Evolutionary conservation across 768 basidiomycete genomes (phyloP).

Genomic region (Lactarius deliciosus): DNA sequence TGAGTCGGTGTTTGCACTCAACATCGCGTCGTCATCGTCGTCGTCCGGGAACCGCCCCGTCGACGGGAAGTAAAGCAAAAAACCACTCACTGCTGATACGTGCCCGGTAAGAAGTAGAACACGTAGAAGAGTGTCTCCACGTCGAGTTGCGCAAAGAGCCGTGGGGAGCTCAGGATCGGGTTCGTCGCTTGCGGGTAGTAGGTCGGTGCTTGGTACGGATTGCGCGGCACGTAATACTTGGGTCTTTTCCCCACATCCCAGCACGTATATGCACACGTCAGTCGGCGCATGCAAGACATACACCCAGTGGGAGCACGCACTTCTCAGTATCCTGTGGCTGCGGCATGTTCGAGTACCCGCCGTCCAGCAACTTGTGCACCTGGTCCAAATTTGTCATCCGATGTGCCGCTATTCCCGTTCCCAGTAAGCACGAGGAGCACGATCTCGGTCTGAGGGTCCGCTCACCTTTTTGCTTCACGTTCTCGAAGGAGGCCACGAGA

Average conservation of each 20-base stretch:
- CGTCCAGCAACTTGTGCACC: slow-evolving; percentile 90
- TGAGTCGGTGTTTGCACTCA: slow-evolving; percentile 34
- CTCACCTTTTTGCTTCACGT: slow-evolving; percentile 92
- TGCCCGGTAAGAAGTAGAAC: slow-evolving; percentile 96
- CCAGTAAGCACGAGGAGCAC: slow-evolving; percentile 2
- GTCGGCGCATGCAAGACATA: not conserved
- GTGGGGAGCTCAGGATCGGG: slow-evolving; percentile 75
- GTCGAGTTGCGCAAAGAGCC: slow-evolving; percentile 87
- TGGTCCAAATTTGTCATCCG: slow-evolving; percentile 86
- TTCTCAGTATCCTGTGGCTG: slow-evolving; percentile 95
- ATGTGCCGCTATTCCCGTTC: slow-evolving; percentile 52
- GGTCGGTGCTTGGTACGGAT: slow-evolving; percentile 84
- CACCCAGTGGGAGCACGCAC: slow-evolving; percentile 42
- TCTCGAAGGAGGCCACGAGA: slow-evolving; percentile 92
- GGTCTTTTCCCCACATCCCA: slow-evolving; percentile 55
- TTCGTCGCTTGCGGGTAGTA: slow-evolving; percentile 94
- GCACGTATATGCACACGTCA: slow-evolving; percentile 21
- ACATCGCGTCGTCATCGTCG: not conserved
- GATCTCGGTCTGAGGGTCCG: not conserved
- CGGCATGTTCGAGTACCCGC: slow-evolving; percentile 85
- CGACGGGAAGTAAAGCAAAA: not conserved
- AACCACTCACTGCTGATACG: slow-evolving; percentile 87
- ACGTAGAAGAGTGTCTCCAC: slow-evolving; percentile 98
- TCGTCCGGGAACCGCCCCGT: slow-evolving; percentile 3
- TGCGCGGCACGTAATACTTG: slow-evolving; percentile 93